Evolutionary conservation across 768 basidiomycete species (phyloP).

Genomic region (Plicaturopsis crispa): DNA sequence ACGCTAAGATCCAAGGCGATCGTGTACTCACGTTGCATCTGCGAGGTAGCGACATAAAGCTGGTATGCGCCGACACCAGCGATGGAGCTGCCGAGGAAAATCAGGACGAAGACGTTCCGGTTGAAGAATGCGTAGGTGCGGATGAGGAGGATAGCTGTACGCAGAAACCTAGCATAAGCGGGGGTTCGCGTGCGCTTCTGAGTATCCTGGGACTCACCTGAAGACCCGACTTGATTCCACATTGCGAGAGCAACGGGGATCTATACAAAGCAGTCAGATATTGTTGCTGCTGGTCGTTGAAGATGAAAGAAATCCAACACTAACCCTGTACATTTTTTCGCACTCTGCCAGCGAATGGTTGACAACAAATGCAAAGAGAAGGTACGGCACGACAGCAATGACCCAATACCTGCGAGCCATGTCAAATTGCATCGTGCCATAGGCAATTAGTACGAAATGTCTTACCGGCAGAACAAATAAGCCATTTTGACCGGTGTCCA

Average conservation of each 20-base stretch:
- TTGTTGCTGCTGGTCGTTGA: too few species aligned
- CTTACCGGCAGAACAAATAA: slow-evolving; percentile 78
- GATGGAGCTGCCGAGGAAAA: slow-evolving; percentile 56
- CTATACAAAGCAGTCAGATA: slow-evolving; percentile 26
- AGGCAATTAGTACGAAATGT: slow-evolving; percentile 15
- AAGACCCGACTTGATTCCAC: slow-evolving; percentile 84
- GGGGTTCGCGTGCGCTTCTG: not conserved
- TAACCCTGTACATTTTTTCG: slow-evolving; percentile 62
- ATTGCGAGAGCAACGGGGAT: slow-evolving; percentile 76
- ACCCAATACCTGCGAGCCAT: slow-evolving; percentile 63
- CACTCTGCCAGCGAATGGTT: slow-evolving; percentile 61
- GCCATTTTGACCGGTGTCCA: slow-evolving; percentile 83
- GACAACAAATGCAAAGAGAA: slow-evolving; percentile 68
- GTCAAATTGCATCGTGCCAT: slow-evolving; percentile 6
- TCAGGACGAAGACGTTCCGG: slow-evolving; percentile 60
- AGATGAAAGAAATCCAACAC: too few species aligned
- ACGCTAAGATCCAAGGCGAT: not conserved
- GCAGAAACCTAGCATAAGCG: slow-evolving; percentile 12
- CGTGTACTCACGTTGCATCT: slow-evolving; percentile 59
- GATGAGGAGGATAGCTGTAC: slow-evolving; percentile 66
- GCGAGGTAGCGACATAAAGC: slow-evolving; percentile 69
- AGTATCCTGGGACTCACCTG: slow-evolving; percentile 37
- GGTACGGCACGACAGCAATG: slow-evolving; percentile 69
- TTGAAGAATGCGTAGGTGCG: slow-evolving; percentile 86
- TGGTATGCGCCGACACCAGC: slow-evolving; percentile 76